Base-by-base conservation (phyloP, 108 stramenopile species). In the Aurantiochytrium sp. region DNA sequence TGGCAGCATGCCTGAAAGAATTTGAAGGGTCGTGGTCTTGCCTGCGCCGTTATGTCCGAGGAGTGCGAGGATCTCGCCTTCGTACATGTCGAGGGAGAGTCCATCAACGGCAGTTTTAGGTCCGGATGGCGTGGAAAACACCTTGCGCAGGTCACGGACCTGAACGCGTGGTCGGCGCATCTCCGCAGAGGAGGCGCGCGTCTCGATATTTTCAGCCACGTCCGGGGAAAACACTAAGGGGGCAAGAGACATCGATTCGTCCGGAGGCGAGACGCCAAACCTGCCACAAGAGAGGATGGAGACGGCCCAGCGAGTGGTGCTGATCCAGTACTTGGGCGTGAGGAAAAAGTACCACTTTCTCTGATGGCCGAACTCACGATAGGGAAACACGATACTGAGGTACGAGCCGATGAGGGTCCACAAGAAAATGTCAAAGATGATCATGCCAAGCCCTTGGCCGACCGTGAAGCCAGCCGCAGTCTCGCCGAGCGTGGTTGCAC, bases 31-130 rank as follows among this genome's bases (percentile, higher is more conserved):
- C 14, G 95, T 95, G 42, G 95, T 95, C 83, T 96, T 96, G 5
- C 95, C 95, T 5, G 95, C 95, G n/a, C 94, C 94, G 60, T 95
- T 95, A 55, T 94, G 93, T 19, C 95, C 95, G 4, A 96, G 88
- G 6, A 95, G 90, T 0, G 94, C 96, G 19, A 95, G 90, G 12
- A 94, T 93, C 88, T 95, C 92, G 14, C 95, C 96, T 71, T 94
- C 93, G 87, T 92, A 93, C 89, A 95, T 58, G 4, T 90, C 89
- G 25, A 95, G 25, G 57, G 88, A 83, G 4, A 95, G 88, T 8
- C 76, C 72, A 59, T 92, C 89, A 28, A 94, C 93, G 23, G 93
- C 93, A 45, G 87, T 72, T 29, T 90, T 59, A 5, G 16, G 21
- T 10, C 88, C 88, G 0, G 47, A 10, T 87, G 88, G 44, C 16